Conservation (phyloP, 495 filamentous ascomycete genomes). For the Podospora sp. region DNA sequence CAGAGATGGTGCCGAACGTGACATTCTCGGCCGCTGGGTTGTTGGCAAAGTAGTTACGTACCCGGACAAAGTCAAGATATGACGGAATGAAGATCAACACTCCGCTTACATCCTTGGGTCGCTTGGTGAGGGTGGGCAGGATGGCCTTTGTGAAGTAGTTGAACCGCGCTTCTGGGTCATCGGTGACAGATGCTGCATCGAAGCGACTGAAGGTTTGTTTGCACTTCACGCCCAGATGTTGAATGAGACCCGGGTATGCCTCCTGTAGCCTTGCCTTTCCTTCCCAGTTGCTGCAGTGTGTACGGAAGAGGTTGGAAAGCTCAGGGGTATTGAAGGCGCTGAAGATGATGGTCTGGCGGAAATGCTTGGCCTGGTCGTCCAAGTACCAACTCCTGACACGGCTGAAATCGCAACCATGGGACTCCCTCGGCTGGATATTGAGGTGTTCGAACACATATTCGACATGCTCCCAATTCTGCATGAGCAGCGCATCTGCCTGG, state of each 20-base stretch:
- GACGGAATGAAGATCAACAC: constrained; percentile 86
- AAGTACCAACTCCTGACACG: constrained; percentile 91
- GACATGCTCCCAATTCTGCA: constrained; percentile 99
- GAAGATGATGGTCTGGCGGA: constrained; percentile 82
- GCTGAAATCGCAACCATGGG: constrained; percentile 92
- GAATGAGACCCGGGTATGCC: constrained; percentile 67
- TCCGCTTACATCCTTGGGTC: constrained; percentile 57
- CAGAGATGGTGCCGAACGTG: constrained; percentile 83
- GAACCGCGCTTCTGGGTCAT: constrained; percentile 89
- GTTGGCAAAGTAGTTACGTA: constrained; percentile 89
- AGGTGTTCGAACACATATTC: constrained; percentile 88
- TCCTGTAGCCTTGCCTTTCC: constrained; percentile 74
- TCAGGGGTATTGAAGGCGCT: constrained; percentile 86
- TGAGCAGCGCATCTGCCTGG: constrained; percentile 88
- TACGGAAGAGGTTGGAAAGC: constrained; percentile 75
- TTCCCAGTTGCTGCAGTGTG: constrained; percentile 75
- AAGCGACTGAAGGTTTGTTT: constrained; percentile 93
- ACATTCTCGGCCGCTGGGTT: constrained; percentile 65
- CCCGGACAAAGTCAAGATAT: constrained; percentile 90
- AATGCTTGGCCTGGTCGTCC: constrained; percentile 74
- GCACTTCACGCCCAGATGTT: constrained; percentile 64
- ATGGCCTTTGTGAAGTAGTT: constrained; percentile 82
- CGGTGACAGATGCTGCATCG: constrained; percentile 63
- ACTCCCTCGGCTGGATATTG: constrained; percentile 84
- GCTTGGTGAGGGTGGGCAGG: constrained; percentile 68